These are phyloP conservation scores for Quercus cerris DNA, from an alignment of 306 rosid species.

Conservation along the genomic window DNA sequence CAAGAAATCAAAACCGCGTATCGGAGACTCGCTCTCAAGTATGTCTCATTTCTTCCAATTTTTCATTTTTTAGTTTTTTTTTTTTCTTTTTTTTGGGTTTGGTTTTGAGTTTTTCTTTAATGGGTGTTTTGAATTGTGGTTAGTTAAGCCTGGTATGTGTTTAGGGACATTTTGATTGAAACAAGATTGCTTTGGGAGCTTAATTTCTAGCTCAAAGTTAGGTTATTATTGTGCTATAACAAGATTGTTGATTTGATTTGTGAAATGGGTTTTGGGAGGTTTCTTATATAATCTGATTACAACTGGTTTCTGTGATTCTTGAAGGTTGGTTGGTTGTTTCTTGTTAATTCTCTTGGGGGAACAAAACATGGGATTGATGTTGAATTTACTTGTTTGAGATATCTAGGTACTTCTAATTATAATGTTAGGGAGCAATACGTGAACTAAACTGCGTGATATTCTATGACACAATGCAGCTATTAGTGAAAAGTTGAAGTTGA, in stretches of 20 bases:
- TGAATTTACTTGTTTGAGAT: neutral
- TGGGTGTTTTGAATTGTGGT: neutral
- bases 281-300: neutral
- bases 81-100: neutral
- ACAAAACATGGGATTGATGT: neutral
- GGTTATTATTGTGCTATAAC: neutral
- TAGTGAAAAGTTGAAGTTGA: neutral
- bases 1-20: slow-evolving; percentile 95
- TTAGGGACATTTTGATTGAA: slow-evolving; percentile 3
- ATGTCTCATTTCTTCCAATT: slow-evolving; percentile 12
- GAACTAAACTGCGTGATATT: neutral
- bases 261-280: neutral
- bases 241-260: neutral
- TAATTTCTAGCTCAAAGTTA: neutral
- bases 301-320: neutral
- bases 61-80: neutral
- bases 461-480: neutral
- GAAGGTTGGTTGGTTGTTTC: neutral
- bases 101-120: neutral
- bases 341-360: neutral
- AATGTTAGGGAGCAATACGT: neutral
- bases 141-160: neutral
- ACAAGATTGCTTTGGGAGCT: neutral
- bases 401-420: neutral
- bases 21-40: slow-evolving; percentile 97